Conservation (phyloP, 805 yeast genomes). For the Phaffomyces thermotolerans region DNA sequence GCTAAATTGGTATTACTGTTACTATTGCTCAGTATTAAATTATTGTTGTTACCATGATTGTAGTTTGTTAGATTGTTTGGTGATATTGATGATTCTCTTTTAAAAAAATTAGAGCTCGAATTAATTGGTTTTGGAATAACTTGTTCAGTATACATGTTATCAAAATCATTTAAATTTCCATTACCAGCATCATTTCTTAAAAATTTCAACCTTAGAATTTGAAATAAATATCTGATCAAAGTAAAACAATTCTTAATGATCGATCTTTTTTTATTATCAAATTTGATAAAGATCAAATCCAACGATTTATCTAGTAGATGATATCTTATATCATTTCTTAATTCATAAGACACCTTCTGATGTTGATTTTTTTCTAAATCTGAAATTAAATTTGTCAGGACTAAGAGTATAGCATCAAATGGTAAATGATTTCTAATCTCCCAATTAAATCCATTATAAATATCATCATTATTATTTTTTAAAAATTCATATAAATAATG, state of each 20-base stretch:
- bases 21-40: neutral
- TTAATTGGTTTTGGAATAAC: slow-evolving; percentile 22
- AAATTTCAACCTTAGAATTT: slow-evolving; percentile 24
- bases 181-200: slow-evolving; percentile 17
- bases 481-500: slow-evolving; percentile 51
- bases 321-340: slow-evolving; percentile 29
- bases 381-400: slow-evolving; percentile 45
- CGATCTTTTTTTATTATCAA: slow-evolving; percentile 27
- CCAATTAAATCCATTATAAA: slow-evolving; percentile 53
- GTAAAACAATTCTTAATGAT: slow-evolving; percentile 28
- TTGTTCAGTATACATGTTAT: slow-evolving; percentile 20
- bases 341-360: slow-evolving; percentile 19
- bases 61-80: neutral
- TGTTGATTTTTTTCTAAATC: slow-evolving; percentile 34
- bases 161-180: slow-evolving; percentile 17
- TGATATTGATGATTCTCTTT: slow-evolving; percentile 6
- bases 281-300: slow-evolving; percentile 26
- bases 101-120: slow-evolving; percentile 12
- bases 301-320: slow-evolving; percentile 25
- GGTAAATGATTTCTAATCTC: slow-evolving; percentile 55
- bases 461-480: slow-evolving; percentile 38
- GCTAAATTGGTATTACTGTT: neutral
- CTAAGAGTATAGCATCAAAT: slow-evolving; percentile 46
- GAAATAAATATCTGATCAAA: slow-evolving; percentile 26
- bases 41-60: neutral